phyloP scores from a whole-genome alignment of 805 yeast genomes.

The Helenozyma rhizophorensis region DNA sequence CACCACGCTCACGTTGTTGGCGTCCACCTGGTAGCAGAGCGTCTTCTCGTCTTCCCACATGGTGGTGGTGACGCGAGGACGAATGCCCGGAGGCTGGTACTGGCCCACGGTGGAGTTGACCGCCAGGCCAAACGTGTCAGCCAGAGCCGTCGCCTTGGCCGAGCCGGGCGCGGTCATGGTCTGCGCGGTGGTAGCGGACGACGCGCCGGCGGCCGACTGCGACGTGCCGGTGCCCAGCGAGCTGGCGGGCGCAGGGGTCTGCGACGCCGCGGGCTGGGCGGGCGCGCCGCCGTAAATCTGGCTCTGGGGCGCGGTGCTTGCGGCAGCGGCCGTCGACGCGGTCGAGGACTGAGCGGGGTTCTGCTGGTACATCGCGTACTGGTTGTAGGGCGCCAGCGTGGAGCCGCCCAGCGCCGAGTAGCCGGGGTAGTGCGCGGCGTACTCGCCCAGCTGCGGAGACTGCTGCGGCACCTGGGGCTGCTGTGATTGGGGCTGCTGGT shows the following conservation, averaged over 20 bases:
- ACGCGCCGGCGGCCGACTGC: conserved; percentile 14
- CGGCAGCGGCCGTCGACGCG: conserved; percentile 4
- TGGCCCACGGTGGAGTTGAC: conserved; percentile 36
- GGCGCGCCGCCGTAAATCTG: conserved; percentile 10
- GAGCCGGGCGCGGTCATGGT: conserved; percentile 6
- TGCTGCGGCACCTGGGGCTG: conserved; percentile 6
- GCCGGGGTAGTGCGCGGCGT: conserved; percentile 14
- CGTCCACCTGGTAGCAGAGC: conserved; percentile 80
- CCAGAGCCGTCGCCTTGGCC: conserved; percentile 11
- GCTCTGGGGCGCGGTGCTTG: conserved; percentile 11
- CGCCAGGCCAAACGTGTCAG: conserved; percentile 12
- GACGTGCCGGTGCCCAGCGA: conserved; percentile 22
- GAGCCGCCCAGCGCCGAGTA: conserved; percentile 8
- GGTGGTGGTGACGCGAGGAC: conserved; percentile 76
- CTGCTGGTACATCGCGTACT: conserved; percentile 16
- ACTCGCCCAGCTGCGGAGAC: conserved; percentile 9
- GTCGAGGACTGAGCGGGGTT: conserved; percentile 1
- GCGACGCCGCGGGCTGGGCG: conserved; percentile 7
- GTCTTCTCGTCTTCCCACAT: conserved; percentile 90
- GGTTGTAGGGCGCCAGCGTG: conserved; percentile 12
- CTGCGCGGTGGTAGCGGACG: conserved; percentile 10
- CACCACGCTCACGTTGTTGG: conserved; percentile 74
- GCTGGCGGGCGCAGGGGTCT: conserved; percentile 9
- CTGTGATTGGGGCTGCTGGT: conserved; percentile 5
- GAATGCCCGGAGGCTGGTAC: conserved; percentile 42